Conservation (phyloP, 495 filamentous ascomycete genomes). For the Penicillium canariense region DNA sequence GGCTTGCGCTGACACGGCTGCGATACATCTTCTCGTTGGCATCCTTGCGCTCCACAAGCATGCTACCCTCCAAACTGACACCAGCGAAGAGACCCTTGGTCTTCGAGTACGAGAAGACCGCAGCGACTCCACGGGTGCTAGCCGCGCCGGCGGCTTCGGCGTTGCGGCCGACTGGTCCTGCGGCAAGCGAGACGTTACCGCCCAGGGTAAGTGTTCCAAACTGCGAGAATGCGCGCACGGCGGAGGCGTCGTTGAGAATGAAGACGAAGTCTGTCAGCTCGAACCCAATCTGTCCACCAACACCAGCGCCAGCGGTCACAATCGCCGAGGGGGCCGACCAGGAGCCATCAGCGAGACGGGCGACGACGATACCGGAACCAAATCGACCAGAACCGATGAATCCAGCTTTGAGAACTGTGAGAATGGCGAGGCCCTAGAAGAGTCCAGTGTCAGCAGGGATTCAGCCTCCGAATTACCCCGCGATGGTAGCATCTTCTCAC, state of each 20-base stretch:
- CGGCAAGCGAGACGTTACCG: slow-evolving; percentile 94
- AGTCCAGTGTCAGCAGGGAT: slow-evolving; percentile 12
- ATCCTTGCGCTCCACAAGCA: slow-evolving; percentile 88
- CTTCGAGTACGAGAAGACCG: slow-evolving; percentile 93
- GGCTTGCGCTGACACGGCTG: slow-evolving; percentile 70
- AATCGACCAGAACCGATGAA: slow-evolving; percentile 92
- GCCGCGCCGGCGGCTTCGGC: slow-evolving; percentile 95
- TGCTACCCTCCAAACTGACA: slow-evolving; percentile 88
- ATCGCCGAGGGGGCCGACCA: slow-evolving; percentile 97
- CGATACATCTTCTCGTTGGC: slow-evolving; percentile 97
- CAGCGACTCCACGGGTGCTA: slow-evolving; percentile 83
- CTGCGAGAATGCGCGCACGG: slow-evolving; percentile 94
- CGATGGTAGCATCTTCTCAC: slow-evolving; percentile 42
- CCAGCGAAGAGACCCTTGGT: slow-evolving; percentile 97
- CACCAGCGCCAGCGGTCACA: slow-evolving; percentile 83
- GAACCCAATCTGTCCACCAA: slow-evolving; percentile 96
- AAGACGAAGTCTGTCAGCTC: slow-evolving; percentile 99
- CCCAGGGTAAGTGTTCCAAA: slow-evolving; percentile 86
- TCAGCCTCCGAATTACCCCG: slow-evolving; percentile 4
- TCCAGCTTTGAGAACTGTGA: slow-evolving; percentile 94
- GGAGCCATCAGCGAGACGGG: slow-evolving; percentile 81
- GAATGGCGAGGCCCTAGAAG: slow-evolving; percentile 80
- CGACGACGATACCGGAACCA: slow-evolving; percentile 90
- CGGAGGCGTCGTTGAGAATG: slow-evolving; percentile 89
- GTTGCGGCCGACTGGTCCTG: slow-evolving; percentile 89